Percentiles rank a stretch among this genome's conserved stretches.
Evolutionary conservation across 805 yeast species (phyloP).

Genomic region (Saturnispora diversa): DNA sequence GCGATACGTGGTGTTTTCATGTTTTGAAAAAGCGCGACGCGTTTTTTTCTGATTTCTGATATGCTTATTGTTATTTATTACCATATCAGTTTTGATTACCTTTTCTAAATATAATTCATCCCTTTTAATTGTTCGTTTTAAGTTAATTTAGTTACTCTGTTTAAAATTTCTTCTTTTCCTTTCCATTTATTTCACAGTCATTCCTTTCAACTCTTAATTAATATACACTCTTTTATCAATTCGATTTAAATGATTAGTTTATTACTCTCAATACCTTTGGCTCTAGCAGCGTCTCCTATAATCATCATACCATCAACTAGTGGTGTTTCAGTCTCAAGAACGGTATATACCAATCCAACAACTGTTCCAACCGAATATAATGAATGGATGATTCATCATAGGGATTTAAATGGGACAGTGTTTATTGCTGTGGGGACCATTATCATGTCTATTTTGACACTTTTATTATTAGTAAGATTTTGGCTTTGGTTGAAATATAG

Average conservation of each 20-base stretch:
- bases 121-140: background rate
- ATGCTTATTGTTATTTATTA: too few relatives aligned
- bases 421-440: slow-evolving; percentile 37
- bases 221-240: too few relatives aligned
- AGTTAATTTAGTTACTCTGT: too few relatives aligned
- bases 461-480: slow-evolving; percentile 21
- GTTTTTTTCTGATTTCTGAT: too few relatives aligned
- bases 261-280: background rate
- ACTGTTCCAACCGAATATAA: slow-evolving; percentile 19
- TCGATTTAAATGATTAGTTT: background rate
- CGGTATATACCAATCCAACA: background rate
- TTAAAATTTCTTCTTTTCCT: background rate
- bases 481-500: slow-evolving; percentile 24
- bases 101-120: background rate
- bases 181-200: too few relatives aligned
- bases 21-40: too few relatives aligned
- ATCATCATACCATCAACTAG: background rate
- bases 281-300: background rate
- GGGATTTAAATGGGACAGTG: slow-evolving; percentile 32
- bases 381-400: slow-evolving; percentile 28
- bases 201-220: too few relatives aligned
- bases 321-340: background rate
- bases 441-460: slow-evolving; percentile 20
- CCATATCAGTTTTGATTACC: too few relatives aligned
- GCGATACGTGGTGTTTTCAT: too few relatives aligned